Percentiles rank a stretch among this genome's conserved stretches.
Evolutionary conservation across 495 filamentous ascomycete species (phyloP).

Genomic region (Annulohypoxylon maeteangense): DNA sequence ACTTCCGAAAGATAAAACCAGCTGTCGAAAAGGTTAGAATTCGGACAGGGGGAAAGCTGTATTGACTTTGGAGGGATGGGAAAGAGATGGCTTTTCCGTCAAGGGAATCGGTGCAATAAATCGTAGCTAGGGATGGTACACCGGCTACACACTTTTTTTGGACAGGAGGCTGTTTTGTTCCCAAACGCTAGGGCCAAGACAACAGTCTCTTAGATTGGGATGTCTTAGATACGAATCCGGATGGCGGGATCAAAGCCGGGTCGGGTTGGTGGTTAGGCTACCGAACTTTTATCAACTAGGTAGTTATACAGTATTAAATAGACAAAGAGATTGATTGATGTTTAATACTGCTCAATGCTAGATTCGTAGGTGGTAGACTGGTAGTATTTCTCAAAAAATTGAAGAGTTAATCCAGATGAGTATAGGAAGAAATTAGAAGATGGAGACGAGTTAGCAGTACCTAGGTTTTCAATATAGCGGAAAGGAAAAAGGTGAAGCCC

Average conservation of each 20-base stretch:
- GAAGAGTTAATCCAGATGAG: neutral
- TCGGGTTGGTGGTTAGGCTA: conserved; percentile 7
- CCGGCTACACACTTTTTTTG: conserved; percentile 11
- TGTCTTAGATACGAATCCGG: conserved; percentile 44
- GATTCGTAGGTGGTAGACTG: no score
- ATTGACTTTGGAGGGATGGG: conserved; percentile 19
- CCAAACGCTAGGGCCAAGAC: conserved; percentile 22
- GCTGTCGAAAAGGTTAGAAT: conserved; percentile 23
- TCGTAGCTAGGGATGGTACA: neutral
- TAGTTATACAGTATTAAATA: neutral
- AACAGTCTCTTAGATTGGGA: conserved; percentile 21
- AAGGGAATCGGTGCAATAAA: neutral
- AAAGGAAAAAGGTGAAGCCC: conserved; percentile 17
- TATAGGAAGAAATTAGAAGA: conserved; percentile 10
- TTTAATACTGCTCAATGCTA: no score
- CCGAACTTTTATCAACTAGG: neutral
- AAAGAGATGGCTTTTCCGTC: neutral
- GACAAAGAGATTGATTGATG: neutral
- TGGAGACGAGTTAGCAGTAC: neutral
- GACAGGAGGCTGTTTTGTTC: conserved; percentile 18
- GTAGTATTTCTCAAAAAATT: neutral
- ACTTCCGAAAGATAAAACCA: neutral
- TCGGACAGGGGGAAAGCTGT: conserved; percentile 6
- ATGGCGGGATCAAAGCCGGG: conserved; percentile 33
- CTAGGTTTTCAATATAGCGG: neutral